These are phyloP conservation scores for Auriscalpium orientale DNA, from an alignment of 768 basidiomycete genomes.

Conservation along the genomic window DNA sequence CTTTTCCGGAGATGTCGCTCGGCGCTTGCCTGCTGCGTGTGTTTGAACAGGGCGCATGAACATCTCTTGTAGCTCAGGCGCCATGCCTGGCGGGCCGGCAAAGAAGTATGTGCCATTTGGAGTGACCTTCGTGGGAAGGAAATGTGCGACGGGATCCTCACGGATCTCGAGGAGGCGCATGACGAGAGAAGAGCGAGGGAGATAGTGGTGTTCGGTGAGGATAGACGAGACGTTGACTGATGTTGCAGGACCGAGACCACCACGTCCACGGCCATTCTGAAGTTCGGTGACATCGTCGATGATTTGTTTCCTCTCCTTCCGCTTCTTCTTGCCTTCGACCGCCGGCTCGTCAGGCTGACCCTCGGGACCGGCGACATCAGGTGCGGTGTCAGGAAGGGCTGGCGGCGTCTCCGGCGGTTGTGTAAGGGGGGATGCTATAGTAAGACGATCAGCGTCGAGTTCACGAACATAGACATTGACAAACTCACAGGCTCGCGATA, in stretches of 20 bases:
- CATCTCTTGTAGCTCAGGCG: conserved; percentile 73
- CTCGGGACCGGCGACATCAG: conserved; percentile 42
- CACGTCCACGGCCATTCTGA: conserved; percentile 50
- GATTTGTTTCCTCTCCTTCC: conserved; percentile 77
- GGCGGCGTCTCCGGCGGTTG: conserved; percentile 76
- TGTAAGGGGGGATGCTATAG: conserved; percentile 65
- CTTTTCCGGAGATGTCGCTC: conserved; percentile 47
- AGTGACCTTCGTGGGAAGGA: conserved; percentile 75
- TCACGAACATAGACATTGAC: not conserved
- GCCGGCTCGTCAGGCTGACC: conserved; percentile 27
- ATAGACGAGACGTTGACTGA: conserved; percentile 58
- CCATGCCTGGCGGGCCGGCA: conserved; percentile 78
- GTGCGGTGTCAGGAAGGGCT: conserved; percentile 44
- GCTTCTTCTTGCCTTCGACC: conserved; percentile 37
- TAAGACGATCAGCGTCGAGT: conserved; percentile 1
- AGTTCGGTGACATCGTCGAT: conserved; percentile 89
- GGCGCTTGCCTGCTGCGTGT: conserved; percentile 45
- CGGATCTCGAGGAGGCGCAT: conserved; percentile 84
- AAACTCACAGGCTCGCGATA: conserved; percentile 52
- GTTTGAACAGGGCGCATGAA: conserved; percentile 70
- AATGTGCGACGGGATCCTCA: conserved; percentile 76
- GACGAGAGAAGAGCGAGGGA: conserved; percentile 77
- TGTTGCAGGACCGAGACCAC: conserved; percentile 46
- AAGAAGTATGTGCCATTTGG: conserved; percentile 70
- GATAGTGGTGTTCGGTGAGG: conserved; percentile 71